These are phyloP conservation scores for Aspergillus incahuasiensis DNA, from an alignment of 495 filamentous ascomycete species.

Conservation along the genomic window DNA sequence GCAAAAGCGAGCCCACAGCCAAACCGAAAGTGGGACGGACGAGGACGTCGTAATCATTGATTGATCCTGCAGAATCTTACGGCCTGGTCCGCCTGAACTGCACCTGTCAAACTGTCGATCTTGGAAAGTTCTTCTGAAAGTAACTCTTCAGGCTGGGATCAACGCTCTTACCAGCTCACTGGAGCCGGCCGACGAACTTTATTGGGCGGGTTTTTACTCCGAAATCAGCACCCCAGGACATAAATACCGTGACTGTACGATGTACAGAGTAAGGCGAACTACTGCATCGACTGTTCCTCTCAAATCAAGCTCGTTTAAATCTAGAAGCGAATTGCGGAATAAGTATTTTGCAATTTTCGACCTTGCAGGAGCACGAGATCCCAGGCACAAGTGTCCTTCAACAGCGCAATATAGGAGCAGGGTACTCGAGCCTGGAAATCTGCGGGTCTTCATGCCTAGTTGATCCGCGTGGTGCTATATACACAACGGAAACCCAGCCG, in stretches of 20 bases:
- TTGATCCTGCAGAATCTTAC: slow-evolving; percentile 11
- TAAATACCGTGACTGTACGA: background rate
- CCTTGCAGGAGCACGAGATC: background rate
- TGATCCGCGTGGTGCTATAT: background rate
- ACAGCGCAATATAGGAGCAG: background rate
- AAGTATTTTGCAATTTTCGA: background rate
- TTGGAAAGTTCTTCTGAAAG: background rate
- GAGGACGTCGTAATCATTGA: slow-evolving; percentile 41
- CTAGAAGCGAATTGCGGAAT: background rate
- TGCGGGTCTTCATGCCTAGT: background rate
- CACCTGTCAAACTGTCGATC: background rate
- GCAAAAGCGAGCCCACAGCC: slow-evolving; percentile 7
- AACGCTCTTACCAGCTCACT: background rate
- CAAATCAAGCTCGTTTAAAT: background rate
- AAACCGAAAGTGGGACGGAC: slow-evolving; percentile 26
- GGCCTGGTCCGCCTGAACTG: background rate
- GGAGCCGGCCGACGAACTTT: background rate
- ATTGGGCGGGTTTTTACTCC: background rate
- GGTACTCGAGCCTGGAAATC: background rate
- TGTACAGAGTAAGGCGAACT: background rate
- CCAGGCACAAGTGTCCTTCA: background rate
- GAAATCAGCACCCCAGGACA: background rate
- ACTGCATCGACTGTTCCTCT: background rate
- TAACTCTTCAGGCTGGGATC: background rate
- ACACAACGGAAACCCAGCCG: too few relatives aligned